Evolutionary conservation across 305 asterid species (phyloP).

Genomic region (Solanum hybrid): DNA sequence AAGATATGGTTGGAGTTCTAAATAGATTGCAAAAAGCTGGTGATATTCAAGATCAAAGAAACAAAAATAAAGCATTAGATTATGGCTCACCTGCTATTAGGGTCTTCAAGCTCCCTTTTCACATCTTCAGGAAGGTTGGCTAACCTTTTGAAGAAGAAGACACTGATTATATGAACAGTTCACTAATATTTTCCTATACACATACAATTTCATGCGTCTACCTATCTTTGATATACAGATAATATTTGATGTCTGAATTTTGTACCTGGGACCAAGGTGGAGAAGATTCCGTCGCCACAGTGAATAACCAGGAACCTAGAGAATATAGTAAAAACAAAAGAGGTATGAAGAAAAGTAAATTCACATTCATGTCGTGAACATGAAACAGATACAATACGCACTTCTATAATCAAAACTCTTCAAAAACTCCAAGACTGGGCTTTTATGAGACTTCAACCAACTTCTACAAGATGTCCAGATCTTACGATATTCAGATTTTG

Average conservation of each 20-base stretch:
- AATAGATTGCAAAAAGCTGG: not conserved
- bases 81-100: conserved; percentile 52
- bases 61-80: not conserved
- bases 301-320: conserved; percentile 79
- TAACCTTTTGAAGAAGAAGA: conserved; percentile 37
- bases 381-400: not conserved
- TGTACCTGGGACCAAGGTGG: conserved; percentile 70
- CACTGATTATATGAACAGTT: not conserved
- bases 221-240: not conserved
- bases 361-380: not conserved
- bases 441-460: not conserved
- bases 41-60: not conserved
- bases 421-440: not conserved
- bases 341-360: not conserved
- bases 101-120: conserved; percentile 64
- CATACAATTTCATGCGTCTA: not conserved
- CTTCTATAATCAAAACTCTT: not conserved
- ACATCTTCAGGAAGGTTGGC: conserved; percentile 64
- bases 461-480: not conserved
- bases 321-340: not conserved
- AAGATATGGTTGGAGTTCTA: not conserved
- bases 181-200: not conserved
- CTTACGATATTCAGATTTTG: not conserved
- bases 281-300: conserved; percentile 67
- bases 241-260: not conserved